Percentiles rank a stretch among this genome's conserved stretches.
Conservation (phyloP, 2,329 filamentous ascomycete genomes). For the Apiospora arundinis region DNA sequence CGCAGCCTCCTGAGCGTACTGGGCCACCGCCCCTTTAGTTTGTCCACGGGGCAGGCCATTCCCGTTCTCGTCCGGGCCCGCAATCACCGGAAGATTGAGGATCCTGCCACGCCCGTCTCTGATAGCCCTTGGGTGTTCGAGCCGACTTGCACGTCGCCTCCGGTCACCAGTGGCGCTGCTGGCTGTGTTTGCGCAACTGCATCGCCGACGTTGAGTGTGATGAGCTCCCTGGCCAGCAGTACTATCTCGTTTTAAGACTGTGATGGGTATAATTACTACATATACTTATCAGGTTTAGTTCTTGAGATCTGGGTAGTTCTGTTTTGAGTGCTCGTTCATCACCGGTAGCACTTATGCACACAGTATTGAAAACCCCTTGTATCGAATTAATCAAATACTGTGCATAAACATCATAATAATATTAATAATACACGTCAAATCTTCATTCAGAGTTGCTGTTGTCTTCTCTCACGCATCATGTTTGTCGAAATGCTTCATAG, state of each 20-base stretch:
- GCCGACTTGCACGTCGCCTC: conserved; percentile 52
- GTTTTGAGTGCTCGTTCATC: background rate
- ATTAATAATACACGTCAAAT: too few relatives aligned
- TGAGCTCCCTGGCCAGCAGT: conserved; percentile 26
- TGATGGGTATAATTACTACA: background rate
- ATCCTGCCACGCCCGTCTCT: conserved; percentile 39
- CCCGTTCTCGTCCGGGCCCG: conserved; percentile 70
- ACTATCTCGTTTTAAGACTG: background rate
- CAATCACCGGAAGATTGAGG: conserved; percentile 39
- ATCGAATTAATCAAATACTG: too few relatives aligned
- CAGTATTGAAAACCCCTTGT: too few relatives aligned
- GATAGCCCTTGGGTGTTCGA: conserved; percentile 44
- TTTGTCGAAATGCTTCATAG: too few relatives aligned
- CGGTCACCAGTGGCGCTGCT: conserved; percentile 49
- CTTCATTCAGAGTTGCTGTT: too few relatives aligned
- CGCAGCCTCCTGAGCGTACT: conserved; percentile 58
- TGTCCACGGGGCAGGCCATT: conserved; percentile 72
- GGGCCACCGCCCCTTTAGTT: conserved; percentile 64
- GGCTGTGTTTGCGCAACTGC: conserved; percentile 49
- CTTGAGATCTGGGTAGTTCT: too few relatives aligned
- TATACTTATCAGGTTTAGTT: too few relatives aligned
- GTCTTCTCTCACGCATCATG: too few relatives aligned
- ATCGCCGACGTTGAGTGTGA: conserved; percentile 26
- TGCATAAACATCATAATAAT: too few relatives aligned
- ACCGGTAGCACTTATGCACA: too few relatives aligned